Base-by-base conservation (phyloP, 1,284 basidiomycete genomes). In the Tilletia indica region DNA sequence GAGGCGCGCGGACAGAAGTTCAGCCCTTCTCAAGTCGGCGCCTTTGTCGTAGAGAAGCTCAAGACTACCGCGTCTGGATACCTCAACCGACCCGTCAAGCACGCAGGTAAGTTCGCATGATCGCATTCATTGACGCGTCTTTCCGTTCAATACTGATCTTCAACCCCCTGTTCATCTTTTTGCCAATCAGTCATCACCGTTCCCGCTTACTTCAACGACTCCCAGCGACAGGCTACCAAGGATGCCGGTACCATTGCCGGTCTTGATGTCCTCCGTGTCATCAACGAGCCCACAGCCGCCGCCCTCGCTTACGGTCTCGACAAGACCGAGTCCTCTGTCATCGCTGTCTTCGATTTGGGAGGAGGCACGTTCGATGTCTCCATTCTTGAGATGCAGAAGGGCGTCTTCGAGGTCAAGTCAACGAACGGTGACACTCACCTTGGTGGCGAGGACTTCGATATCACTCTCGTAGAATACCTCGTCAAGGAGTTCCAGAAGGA, bases 361-460 rank as follows among this genome's bases (percentile, higher is more conserved):
- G 93, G 93, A 84, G 93, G 93, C 80, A 95, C 93, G 21, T 95
- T 95, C 86, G 94, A 98, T 93, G 93, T 98, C 81, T 98, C 96
- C 47, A 94, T 99, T 78, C 88, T 98, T 61, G 94, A 97, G 87
- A 98, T 98, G 93, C 93, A 97, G 86, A 95, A 97, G 87, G 96
- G 96, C 80, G 94, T 99, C 34, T 99, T 98, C 86, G 96, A 98
- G 86, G 96, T 99, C 85, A 97, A 97, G 88, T 97, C 96, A 0
- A 99, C 96, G 77, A 97, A 97, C 85, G 96, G 96, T 86, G 95
- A 99, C 86, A 98, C 96, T 34, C 96, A 99, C 86, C 90, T 99
- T 74, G 96, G 96, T 86, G 96, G 96, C 85, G 96, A 99, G 87
- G 96, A 99, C 86, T 98, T 98, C 82, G 94, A 98, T 84, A 91